Conservation (phyloP, 495 filamentous ascomycete species). For the Clavariopsis aquatica region DNA sequence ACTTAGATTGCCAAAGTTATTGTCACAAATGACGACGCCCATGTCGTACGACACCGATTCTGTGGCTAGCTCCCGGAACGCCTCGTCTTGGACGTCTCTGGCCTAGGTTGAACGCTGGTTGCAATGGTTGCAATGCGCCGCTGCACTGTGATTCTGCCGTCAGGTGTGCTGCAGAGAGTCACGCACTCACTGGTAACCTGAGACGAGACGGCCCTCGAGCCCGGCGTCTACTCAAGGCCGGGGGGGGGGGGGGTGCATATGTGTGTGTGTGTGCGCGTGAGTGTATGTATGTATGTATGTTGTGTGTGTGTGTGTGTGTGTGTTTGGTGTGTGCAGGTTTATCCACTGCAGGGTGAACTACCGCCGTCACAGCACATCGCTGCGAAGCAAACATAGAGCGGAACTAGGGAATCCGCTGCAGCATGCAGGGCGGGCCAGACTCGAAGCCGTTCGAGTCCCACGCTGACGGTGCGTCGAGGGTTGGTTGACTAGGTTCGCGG, state of each 20-base stretch:
- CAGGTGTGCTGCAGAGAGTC: slow-evolving; percentile 9
- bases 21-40: slow-evolving; percentile 11
- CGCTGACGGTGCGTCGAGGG: not conserved
- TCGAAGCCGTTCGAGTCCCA: slow-evolving; percentile 1
- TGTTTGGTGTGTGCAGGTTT: slow-evolving; percentile 13
- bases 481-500: slow-evolving; percentile 2
- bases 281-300: too few relatives aligned
- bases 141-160: slow-evolving; percentile 5
- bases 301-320: too few relatives aligned
- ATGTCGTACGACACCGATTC: slow-evolving; percentile 25
- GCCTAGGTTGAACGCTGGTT: not conserved
- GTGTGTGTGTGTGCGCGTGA: too few relatives aligned
- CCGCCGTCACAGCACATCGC: slow-evolving; percentile 8
- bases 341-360: slow-evolving; percentile 18
- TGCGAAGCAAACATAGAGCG: slow-evolving; percentile 22
- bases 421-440: slow-evolving; percentile 2
- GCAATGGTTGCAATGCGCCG: slow-evolving; percentile 20
- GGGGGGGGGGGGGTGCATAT: too few relatives aligned
- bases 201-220: slow-evolving; percentile 25
- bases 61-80: slow-evolving; percentile 14
- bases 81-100: slow-evolving; percentile 15
- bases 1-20: slow-evolving; percentile 4
- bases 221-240: not conserved
- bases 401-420: slow-evolving; percentile 16
- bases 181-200: slow-evolving; percentile 6